Evolutionary conservation across 352 stramenopile species (phyloP).

Genomic region (Phytophthora vignae): DNA sequence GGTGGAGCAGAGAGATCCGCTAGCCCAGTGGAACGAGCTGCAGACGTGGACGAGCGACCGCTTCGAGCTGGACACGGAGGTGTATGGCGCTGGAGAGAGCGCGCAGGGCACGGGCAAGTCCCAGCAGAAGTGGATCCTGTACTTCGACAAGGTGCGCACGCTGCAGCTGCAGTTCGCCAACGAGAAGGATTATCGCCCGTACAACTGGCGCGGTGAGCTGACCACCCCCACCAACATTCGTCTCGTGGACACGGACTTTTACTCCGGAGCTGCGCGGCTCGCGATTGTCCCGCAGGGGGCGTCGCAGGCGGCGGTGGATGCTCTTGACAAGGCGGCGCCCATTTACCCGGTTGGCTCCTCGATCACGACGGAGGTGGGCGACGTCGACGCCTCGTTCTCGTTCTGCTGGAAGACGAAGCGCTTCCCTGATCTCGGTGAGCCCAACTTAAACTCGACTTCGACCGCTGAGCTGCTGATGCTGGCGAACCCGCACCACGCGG

Average conservation of each 20-base stretch:
- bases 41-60: slow-evolving; percentile 63
- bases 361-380: slow-evolving; percentile 49
- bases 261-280: slow-evolving; percentile 63
- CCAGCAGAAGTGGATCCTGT: slow-evolving; percentile 75
- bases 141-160: slow-evolving; percentile 73
- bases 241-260: slow-evolving; percentile 71
- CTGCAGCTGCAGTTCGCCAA: slow-evolving; percentile 71
- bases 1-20: slow-evolving; percentile 39
- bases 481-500: slow-evolving; percentile 77
- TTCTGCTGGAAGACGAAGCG: slow-evolving; percentile 72
- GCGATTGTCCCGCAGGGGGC: slow-evolving; percentile 61
- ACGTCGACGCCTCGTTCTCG: slow-evolving; percentile 41
- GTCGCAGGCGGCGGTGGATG: slow-evolving; percentile 25
- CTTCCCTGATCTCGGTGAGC: slow-evolving; percentile 41
- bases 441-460: slow-evolving; percentile 21
- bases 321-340: slow-evolving; percentile 58
- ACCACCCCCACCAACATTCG: slow-evolving; percentile 78
- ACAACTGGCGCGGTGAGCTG: slow-evolving; percentile 73
- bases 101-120: slow-evolving; percentile 28
- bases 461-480: slow-evolving; percentile 69
- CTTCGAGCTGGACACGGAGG: slow-evolving; percentile 76
- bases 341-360: slow-evolving; percentile 62
- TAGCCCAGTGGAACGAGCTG: slow-evolving; percentile 25
- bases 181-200: slow-evolving; percentile 71
- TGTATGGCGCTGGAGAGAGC: slow-evolving; percentile 60